phyloP scores from a whole-genome alignment of 176 grass and related monocot species.

The Aegilops tauschii region DNA sequence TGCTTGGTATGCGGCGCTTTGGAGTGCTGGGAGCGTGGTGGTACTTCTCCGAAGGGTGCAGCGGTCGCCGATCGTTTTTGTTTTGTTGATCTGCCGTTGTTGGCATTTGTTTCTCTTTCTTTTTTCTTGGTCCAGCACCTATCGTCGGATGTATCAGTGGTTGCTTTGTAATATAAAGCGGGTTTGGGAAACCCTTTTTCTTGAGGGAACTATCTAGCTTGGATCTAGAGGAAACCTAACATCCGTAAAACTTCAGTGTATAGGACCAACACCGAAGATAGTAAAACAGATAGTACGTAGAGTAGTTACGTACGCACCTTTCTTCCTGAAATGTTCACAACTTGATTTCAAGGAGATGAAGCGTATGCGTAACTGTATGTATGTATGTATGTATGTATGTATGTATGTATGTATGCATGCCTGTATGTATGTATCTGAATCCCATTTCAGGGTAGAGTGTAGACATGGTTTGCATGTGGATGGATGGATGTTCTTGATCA shows the following conservation, averaged over 20 bases:
- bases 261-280: slow-evolving; percentile 19
- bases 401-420: no score
- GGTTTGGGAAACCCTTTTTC: no score
- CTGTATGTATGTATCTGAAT: neutral
- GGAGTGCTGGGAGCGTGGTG: no score
- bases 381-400: no score
- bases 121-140: no score
- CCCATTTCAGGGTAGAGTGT: neutral
- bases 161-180: no score
- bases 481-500: neutral
- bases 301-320: neutral
- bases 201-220: neutral
- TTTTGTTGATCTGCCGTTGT: no score
- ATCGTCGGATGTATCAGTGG: no score
- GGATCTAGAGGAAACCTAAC: slow-evolving; percentile 21
- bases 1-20: no score
- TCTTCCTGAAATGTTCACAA: neutral
- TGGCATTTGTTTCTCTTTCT: no score
- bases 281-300: neutral
- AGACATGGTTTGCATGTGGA: slow-evolving; percentile 24
- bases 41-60: no score
- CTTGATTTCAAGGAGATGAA: neutral
- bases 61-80: no score
- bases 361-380: neutral
- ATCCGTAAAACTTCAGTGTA: slow-evolving; percentile 9